Base-by-base conservation (phyloP, 352 stramenopile species). In the Phytophthora constricta region DNA sequence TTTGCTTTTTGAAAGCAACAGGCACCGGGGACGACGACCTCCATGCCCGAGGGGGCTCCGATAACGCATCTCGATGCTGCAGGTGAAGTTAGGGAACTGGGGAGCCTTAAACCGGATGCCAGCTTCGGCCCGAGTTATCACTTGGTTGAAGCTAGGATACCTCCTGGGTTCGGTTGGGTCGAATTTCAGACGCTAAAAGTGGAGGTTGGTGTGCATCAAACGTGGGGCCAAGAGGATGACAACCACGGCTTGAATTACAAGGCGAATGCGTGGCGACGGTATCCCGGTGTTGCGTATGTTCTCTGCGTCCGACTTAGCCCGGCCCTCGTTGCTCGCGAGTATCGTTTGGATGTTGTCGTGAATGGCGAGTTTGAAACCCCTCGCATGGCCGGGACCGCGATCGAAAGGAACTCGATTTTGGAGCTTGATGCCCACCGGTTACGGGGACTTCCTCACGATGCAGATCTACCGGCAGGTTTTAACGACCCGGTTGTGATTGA, bases 341-440 rank as follows among this genome's bases (percentile, higher is more conserved):
- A 50, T 17, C 56, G 56, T 7, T 49, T 63, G 56, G 56, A 63
- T 28, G 55, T 45, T 14, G 41, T 63, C 47, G 28, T 55, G 45
- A 31, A 63, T 17, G 56, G 26, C 11, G 19, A 48, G 37, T 55
- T 63, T 62, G 27, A 53, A n/a, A 20, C 33, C 46, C 42, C 42
- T 52, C 3, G 28, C 28, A 55, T 41, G 56, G 17, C 23, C 5
- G 4, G 9, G 14, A 10, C 45, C 17, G 5, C 16, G 16, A 56
- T 64, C 46, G 56, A 51, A 3, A 42, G 37, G 7, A n/a, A 43
- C 23, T 34, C 45, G 8, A 16, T 49, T n/a, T 33, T 56, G 28
- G 3, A 8, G 2, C 55, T 63, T 56, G 56, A 63, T 20, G 13
- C 50, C 39, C 25, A 27, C n/a, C 34, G 50, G 31, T 58, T 64